Evolutionary conservation across 2,329 filamentous ascomycete species (phyloP).

Genomic region (Colletotrichum eremochloae): DNA sequence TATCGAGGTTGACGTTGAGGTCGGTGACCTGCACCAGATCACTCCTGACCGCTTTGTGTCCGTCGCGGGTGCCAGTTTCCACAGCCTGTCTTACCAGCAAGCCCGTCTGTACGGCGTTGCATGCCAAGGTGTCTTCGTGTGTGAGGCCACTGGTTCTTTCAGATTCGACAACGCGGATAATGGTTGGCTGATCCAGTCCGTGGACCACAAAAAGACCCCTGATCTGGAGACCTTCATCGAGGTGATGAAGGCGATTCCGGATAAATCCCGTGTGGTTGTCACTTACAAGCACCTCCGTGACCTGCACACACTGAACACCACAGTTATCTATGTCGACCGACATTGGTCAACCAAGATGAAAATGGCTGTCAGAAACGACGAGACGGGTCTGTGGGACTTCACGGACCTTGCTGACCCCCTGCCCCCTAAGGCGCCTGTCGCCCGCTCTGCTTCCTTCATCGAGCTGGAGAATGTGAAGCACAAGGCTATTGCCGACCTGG

Average conservation of each 20-base stretch:
- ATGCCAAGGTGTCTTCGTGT: conserved; percentile 92
- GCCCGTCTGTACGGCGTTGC: conserved; percentile 95
- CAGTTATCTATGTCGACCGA: conserved; percentile 90
- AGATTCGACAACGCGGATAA: conserved; percentile 91
- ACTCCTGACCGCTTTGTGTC: conserved; percentile 96
- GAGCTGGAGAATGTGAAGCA: conserved; percentile 90
- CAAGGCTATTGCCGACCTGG: conserved; percentile 90
- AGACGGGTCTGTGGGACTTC: conserved; percentile 95
- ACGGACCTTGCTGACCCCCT: conserved; percentile 85
- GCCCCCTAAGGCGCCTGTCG: conserved; percentile 78
- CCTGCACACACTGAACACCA: conserved; percentile 93
- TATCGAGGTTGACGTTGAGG: conserved; percentile 84
- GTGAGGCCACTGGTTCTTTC: conserved; percentile 95
- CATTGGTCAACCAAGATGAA: conserved; percentile 98
- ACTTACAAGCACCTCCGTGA: conserved; percentile 97
- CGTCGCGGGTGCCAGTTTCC: conserved; percentile 94
- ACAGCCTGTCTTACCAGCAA: conserved; percentile 97
- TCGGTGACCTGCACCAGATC: conserved; percentile 92
- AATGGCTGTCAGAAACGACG: conserved; percentile 89
- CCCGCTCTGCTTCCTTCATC: conserved; percentile 89
- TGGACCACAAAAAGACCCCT: conserved; percentile 92
- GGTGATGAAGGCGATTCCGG: conserved; percentile 89
- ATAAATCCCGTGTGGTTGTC: conserved; percentile 86
- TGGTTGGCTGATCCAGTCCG: conserved; percentile 92
- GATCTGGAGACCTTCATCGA: conserved; percentile 90